Base-by-base conservation (phyloP, 106 monocot species). In the Dendrobium huoshanense region DNA sequence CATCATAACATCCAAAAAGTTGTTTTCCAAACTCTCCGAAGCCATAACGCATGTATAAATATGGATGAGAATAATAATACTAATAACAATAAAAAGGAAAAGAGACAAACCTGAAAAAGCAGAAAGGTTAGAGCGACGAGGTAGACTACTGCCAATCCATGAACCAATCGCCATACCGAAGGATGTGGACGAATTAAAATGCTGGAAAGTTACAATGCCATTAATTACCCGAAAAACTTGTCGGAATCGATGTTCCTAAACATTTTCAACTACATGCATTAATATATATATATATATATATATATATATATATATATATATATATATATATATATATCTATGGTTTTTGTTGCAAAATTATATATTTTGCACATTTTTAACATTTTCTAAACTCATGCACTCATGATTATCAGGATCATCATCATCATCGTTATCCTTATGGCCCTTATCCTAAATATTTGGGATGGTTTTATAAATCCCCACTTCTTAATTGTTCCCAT, bases 41-140 rank as follows among this genome's bases (percentile, higher is more conserved):
- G 64, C 6, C 25, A 5, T 15, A 70, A 70, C 6, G 4, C 70
- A 70, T 70, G 29, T 2, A 61, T 0, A 70, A 70, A 37, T 33
- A 70, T 70, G 29, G 37, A 70, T 70, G 2, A 37, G 24, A 70
- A 16, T 33, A 70, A 70, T 70, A 70, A 29, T 16, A 70, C 4
- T 70, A 37, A 37, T 3, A 70, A 3, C 37, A 70, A 70, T 65
- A 65, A 65, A 9, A 24, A 65, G 6, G 70, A 70, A 70, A 70
- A 70, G 70, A 18, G 4, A 33, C 83, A 78, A 72, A 90, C 90
- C 91, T 91, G 91, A 77, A 91, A 88, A 78, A 91, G 91, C 78
- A 91, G 78, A 85, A 91, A 91, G 9, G 86, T 91, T 25, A 91
- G 84, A 59, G 91, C 84, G 55, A 91, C 91, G 74, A 91, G 91